Evolutionary conservation across 129 eudicot species (phyloP).

Genomic region (Escallonia rubra): DNA sequence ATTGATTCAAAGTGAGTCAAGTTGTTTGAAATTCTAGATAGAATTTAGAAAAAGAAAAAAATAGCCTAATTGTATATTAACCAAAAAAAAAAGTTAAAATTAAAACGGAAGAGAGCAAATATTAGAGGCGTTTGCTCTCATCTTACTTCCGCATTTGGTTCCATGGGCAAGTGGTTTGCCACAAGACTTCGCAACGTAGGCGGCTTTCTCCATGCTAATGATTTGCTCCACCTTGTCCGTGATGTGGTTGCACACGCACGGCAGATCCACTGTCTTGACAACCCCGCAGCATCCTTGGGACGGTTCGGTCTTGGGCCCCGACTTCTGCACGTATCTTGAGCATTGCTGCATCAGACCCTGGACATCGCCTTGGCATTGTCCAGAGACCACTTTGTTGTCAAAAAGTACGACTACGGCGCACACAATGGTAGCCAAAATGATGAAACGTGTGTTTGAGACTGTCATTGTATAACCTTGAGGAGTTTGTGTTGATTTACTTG

Average conservation of each 20-base stretch:
- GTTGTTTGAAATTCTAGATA: too few species aligned
- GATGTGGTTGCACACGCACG: slow-evolving; percentile 36
- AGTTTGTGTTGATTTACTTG: too few species aligned
- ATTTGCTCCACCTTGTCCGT: slow-evolving; percentile 25
- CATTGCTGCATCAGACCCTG: slow-evolving; percentile 34
- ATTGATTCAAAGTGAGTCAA: too few species aligned
- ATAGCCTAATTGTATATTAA: too few species aligned
- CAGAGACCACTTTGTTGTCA: slow-evolving; percentile 9
- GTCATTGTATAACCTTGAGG: too few species aligned
- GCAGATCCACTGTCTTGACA: slow-evolving; percentile 22
- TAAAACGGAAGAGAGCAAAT: too few species aligned
- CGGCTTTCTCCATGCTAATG: slow-evolving; percentile 38
- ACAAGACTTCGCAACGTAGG: slow-evolving; percentile 28
- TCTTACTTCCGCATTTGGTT: slow-evolving; percentile 47
- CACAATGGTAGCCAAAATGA: not conserved
- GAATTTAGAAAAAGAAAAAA: too few species aligned
- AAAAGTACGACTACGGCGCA: not conserved
- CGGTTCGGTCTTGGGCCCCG: slow-evolving; percentile 26
- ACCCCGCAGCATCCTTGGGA: slow-evolving; percentile 36
- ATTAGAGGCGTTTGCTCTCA: too few species aligned
- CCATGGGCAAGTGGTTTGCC: slow-evolving; percentile 37
- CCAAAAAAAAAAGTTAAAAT: too few species aligned
- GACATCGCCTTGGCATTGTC: slow-evolving; percentile 40
- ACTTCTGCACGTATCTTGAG: slow-evolving; percentile 24
- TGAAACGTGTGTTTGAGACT: not conserved